phyloP scores from a whole-genome alignment of 345 rosid genomes.

The Acer negundo region DNA sequence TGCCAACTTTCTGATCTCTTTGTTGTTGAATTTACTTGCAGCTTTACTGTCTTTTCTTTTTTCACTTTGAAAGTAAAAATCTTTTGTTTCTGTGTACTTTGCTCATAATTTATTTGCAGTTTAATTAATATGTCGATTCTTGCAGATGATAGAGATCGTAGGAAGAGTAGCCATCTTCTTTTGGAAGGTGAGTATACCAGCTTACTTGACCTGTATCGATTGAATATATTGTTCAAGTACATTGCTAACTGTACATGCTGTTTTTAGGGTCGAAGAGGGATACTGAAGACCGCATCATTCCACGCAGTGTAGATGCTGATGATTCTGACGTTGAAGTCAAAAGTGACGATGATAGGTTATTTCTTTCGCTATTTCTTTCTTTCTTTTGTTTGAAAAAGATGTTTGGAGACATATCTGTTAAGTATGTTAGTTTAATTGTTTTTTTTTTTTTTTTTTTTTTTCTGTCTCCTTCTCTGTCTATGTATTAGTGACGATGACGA shows the following conservation, averaged over 20 bases:
- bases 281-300: slow-evolving; percentile 76
- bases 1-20: background rate
- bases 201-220: slow-evolving; percentile 8
- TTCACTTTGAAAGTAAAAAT: background rate
- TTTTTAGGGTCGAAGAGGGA: slow-evolving; percentile 71
- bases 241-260: slow-evolving; percentile 27
- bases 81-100: slow-evolving; percentile 5
- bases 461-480: slow-evolving; percentile 2
- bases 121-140: slow-evolving; percentile 9
- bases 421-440: background rate
- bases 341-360: slow-evolving; percentile 69
- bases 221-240: background rate
- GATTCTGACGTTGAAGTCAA: slow-evolving; percentile 85
- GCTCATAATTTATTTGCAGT: background rate
- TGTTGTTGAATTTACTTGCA: background rate
- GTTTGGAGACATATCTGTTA: background rate
- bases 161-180: slow-evolving; percentile 74
- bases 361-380: slow-evolving; percentile 2
- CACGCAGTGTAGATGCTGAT: slow-evolving; percentile 92
- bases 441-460: no score
- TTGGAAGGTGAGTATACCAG: slow-evolving; percentile 56
- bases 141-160: slow-evolving; percentile 90
- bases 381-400: background rate
- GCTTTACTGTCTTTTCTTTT: background rate
- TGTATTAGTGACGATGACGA: slow-evolving; percentile 54